Evolutionary conservation across 1,139 yeast species (phyloP), one percentile per base, ranked within the genome.

Genomic region (Blastobotrys capitulatus): DNA sequence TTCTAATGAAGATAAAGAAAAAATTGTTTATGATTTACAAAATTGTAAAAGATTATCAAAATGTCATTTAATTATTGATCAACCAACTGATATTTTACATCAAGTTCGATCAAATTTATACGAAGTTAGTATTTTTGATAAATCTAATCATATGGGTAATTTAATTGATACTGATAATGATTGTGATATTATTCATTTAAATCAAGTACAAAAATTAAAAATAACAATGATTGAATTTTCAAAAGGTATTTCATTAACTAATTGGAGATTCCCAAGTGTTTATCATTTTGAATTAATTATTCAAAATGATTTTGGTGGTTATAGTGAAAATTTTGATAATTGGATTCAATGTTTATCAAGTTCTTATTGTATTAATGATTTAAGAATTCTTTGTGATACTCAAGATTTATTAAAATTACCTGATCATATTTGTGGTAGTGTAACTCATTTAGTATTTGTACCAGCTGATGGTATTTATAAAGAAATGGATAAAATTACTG

Each of bases 301-400:
- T 9, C 7, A 2, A 4, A 15, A 20, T 10, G 25, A 18, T 31
- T 32, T 32, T 13, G 31, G 31, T 34, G 27, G 13, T 31, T 38
- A 42, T 19, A 16, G 19, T 13, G 38, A 31, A 10, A 42, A 34
- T 16, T 8, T 8, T 4, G 5, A 16, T 25, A 29, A 38, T 19
- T 44, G 42, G 47, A 29, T 38, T 9, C 16, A 19, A 19, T 44
- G 47, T 19, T 22, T 44, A 22, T 15, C 42, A 2, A 8, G n/a
- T n/a, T 37, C 42, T 15, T 44, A 44, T 22, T 44, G 47, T 38
- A 44, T 44, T n/a, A 19, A 38, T 6, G 47, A 44, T 36, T 16
- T 44, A 29, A 15, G 47, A 19, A 13, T 36, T 13, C 9, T 29
- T 16, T 37, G 38, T 27, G 16, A 38, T 18, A 26, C 31, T 4